Conservation (phyloP, 2,329 filamentous ascomycete species). For the Helotiales sp. region DNA sequence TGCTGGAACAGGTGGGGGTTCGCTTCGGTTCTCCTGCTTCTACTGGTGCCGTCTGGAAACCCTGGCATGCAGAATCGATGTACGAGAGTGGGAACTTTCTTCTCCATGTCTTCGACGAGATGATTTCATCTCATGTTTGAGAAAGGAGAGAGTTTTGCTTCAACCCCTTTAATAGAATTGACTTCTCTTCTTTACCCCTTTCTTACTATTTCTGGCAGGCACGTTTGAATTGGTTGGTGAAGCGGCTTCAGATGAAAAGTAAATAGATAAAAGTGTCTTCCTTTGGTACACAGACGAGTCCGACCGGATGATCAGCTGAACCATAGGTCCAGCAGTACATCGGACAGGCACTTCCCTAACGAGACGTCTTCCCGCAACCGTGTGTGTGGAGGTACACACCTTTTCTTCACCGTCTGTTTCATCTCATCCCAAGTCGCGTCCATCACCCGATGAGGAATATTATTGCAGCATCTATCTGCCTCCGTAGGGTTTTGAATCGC, state of each 20-base stretch:
- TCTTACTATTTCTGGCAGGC: background rate
- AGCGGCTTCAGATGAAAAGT: background rate
- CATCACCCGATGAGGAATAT: background rate
- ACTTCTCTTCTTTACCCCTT: background rate
- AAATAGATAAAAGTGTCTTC: background rate
- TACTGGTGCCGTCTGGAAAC: background rate
- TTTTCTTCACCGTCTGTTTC: constrained; percentile 6
- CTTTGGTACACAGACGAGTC: background rate
- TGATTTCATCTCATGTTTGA: constrained; percentile 6
- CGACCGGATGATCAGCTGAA: background rate
- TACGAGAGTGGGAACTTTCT: background rate
- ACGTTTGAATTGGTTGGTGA: background rate
- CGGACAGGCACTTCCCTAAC: background rate
- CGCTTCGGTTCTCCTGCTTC: background rate
- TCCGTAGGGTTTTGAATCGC: background rate
- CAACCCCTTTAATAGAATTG: background rate
- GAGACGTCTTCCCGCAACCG: background rate
- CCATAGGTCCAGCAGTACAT: background rate
- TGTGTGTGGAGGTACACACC: background rate
- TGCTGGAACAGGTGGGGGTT: constrained; percentile 11
- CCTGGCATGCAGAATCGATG: constrained; percentile 1
- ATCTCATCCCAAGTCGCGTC: background rate
- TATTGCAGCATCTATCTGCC: background rate
- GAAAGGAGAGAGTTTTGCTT: background rate
- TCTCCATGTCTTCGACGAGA: background rate